phyloP scores from a whole-genome alignment of 257 asterid genomes.

The Leptodermis oblonga region DNA sequence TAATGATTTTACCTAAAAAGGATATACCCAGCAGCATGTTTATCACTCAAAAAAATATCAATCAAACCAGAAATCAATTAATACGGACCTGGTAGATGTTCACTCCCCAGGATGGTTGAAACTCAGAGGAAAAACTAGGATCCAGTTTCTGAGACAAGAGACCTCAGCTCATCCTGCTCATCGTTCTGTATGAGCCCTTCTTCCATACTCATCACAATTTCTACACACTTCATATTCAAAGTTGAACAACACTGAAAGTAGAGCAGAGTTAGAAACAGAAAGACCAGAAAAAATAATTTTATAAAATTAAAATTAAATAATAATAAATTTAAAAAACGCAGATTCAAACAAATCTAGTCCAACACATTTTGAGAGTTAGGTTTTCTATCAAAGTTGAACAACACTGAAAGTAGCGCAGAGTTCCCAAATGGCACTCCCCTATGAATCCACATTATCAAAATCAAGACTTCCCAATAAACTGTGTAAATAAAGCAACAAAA shows the following conservation, averaged over 20 bases:
- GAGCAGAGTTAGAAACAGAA: no score
- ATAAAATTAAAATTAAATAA: no score
- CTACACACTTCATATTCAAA: constrained; percentile 41
- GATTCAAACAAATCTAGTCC: no score
- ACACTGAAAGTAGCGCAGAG: no score
- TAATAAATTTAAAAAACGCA: no score
- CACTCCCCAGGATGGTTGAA: constrained; percentile 93
- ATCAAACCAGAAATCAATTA: background rate
- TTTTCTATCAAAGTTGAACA: no score
- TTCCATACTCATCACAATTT: constrained; percentile 68
- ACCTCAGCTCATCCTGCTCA: constrained; percentile 56
- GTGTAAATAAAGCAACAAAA: background rate
- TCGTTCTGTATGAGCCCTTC: constrained; percentile 91
- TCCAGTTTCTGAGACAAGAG: constrained; percentile 61
- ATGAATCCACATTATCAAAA: background rate
- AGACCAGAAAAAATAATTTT: no score
- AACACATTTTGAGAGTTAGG: no score
- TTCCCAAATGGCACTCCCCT: background rate
- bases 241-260: no score
- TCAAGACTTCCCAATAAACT: background rate
- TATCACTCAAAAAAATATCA: no score
- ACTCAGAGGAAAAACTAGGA: constrained; percentile 73
- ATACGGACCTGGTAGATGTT: constrained; percentile 77
- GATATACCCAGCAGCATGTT: no score
- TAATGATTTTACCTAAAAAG: background rate